Base-by-base conservation (phyloP, 306 rosid genomes). In the Ammopiptanthus mongolicus region DNA sequence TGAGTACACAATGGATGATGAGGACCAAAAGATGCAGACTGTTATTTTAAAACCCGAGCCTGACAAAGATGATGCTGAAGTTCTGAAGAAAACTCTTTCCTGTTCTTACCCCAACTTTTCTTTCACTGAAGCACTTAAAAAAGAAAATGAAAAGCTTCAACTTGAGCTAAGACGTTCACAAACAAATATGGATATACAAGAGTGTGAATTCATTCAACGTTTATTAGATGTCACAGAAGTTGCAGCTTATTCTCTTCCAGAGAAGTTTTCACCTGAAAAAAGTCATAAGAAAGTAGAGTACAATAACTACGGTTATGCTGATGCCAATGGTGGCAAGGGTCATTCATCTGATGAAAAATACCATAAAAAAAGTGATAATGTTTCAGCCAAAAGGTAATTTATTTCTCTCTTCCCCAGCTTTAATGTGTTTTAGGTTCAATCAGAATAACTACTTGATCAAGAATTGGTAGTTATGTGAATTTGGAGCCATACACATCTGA, bases 1-100 rank as follows among this genome's bases (percentile, higher is more conserved):
- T 73, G 99, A 92, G 75, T 96, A 96, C 79, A 92, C 97, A 75
- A 84, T 96, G 78, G 99, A 92, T 80, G 98, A 89, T 19, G 99
- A 92, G 55, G 92, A 87, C 82, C 93, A 90, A 84, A 90, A 73
- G 77, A 80, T 92, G 68, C 99, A 96, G 73, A 86, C 81, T 69
- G 97, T 90, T 42, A 92, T 96, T 80, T 80, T 96, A 67, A 91
- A 92, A 74, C 99, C 98, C 6, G 97, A 90, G 25, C 97, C 97
- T 25, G 88, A 84, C 15, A 65, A 56, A 67, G 80, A 70, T 33
- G 94, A 87, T 48, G 61, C 95, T 14, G 85, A 80, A 6, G 86
- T 86, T 85, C 78, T 96, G 88, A 85, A 96, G 88, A 96, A 96
- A 86, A 87, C 91, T 61, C 99, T 96, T 76, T 96, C 99, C 7